Conservation (phyloP, 805 yeast species). For the Dipodascus albidus region DNA sequence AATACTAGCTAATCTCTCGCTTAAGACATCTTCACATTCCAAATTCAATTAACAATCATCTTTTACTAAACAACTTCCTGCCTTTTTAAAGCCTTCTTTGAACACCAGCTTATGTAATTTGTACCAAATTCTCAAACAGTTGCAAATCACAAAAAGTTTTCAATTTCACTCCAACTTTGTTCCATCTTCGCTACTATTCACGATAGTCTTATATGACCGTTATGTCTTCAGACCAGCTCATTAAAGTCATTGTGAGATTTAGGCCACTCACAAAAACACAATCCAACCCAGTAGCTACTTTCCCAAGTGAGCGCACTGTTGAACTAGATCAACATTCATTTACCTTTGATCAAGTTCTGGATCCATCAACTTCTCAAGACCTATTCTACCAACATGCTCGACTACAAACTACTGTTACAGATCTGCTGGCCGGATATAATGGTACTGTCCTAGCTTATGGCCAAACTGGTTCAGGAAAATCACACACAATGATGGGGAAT, state of each 20-base stretch:
- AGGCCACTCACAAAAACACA: background rate
- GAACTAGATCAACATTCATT: conserved; percentile 22
- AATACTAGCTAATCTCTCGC: too few relatives aligned
- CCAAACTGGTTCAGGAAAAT: conserved; percentile 68
- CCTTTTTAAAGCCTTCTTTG: too few relatives aligned
- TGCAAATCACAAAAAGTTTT: background rate
- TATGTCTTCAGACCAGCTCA: background rate
- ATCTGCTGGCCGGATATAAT: conserved; percentile 62
- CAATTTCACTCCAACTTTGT: background rate
- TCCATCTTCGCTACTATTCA: too few relatives aligned
- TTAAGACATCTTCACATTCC: too few relatives aligned
- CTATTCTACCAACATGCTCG: conserved; percentile 51
- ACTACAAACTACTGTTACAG: conserved; percentile 46
- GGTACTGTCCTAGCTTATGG: conserved; percentile 74
- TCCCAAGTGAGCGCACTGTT: background rate
- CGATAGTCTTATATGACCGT: background rate
- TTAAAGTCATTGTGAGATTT: background rate
- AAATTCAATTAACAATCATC: too few relatives aligned
- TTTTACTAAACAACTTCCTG: too few relatives aligned
- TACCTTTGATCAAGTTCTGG: conserved; percentile 58
- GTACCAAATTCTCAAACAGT: too few relatives aligned
- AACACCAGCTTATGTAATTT: too few relatives aligned
- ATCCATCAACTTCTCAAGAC: conserved; percentile 36
- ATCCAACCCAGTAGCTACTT: background rate
- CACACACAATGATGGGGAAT: conserved; percentile 65